Base-by-base conservation (phyloP, 129 eudicot genomes). In the Mikania micrantha region DNA sequence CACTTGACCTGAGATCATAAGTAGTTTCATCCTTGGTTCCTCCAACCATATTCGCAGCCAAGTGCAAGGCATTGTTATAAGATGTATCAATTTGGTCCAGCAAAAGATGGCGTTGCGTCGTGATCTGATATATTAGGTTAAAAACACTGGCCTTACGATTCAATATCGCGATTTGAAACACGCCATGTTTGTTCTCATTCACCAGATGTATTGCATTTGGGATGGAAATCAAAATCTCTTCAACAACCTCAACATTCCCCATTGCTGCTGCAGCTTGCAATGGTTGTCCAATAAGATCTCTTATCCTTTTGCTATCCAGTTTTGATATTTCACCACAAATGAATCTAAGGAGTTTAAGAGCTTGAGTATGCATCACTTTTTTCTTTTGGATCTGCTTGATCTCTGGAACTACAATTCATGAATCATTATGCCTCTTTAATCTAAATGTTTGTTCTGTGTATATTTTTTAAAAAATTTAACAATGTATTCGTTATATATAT, bases 181-280 rank as follows among this genome's bases (percentile, higher is more conserved):
- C 40, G 9, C 34, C 12, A 20, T 34, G 72, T 7, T 24, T 53
- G 61, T 13, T 19, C 19, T 20, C 7, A 11, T 22, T 50, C 45
- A 32, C 11, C 21, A 70, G 34, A 54, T 1, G 24, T 15, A 38
- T 15, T 5, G 66, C 74, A 70, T 70, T 53, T 9, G 74, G 74
- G 22, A 52, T 54, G 39, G 17, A 4, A 9, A 21, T 3, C 65
- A 70, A 54, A 35, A 54, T 53, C 53, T 70, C 74, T 54, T 70
- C 66, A 70, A 70, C 74, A 4, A 70, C 54, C 66, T 70, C 74
- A 21, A 41, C 54, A 7, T 52, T 70, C 40, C 74, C 74, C 65
- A 54, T 57, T 13, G 65, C n/a, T 22, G 74, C 66, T 24, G 74
- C 74, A 0, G 3, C 27, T 1, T 13, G 66, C 40, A 70, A 54